Evolutionary conservation across 164 flowering plant species (phyloP).

Genomic region (Liquidambar formosana): DNA sequence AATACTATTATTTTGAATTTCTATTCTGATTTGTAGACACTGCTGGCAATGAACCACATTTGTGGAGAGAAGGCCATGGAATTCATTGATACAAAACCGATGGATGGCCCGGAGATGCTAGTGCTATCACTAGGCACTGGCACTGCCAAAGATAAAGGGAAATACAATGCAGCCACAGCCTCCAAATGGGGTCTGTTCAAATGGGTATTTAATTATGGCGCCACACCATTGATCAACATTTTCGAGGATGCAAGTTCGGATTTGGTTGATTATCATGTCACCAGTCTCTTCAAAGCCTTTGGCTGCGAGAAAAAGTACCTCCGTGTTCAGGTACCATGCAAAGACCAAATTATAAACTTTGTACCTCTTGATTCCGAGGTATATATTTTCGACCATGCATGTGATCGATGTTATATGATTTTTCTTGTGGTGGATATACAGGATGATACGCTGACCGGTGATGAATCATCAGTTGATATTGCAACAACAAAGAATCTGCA

Average conservation of each 20-base stretch:
- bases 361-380: too few species aligned
- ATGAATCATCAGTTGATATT: slow-evolving; percentile 37
- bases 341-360: too few species aligned
- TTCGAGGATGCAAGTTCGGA: slow-evolving; percentile 51
- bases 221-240: slow-evolving; percentile 38
- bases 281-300: slow-evolving; percentile 41
- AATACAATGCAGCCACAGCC: slow-evolving; percentile 37
- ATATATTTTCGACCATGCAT: background rate
- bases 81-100: slow-evolving; percentile 21
- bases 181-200: slow-evolving; percentile 47
- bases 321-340: slow-evolving; percentile 53
- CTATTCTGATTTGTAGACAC: slow-evolving; percentile 29
- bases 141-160: slow-evolving; percentile 27
- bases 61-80: slow-evolving; percentile 29
- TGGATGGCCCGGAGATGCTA: slow-evolving; percentile 32
- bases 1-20: too few species aligned
- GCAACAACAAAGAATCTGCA: slow-evolving; percentile 41
- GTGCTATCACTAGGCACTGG: slow-evolving; percentile 63
- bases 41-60: slow-evolving; percentile 43
- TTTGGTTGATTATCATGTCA: slow-evolving; percentile 55
- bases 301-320: slow-evolving; percentile 41
- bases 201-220: slow-evolving; percentile 43
- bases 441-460: slow-evolving; percentile 49
- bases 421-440: slow-evolving; percentile 5
- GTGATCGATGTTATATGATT: too few species aligned